Evolutionary conservation across 1,139 yeast species (phyloP).

Genomic region (Nakaseomyces bracarensis): DNA sequence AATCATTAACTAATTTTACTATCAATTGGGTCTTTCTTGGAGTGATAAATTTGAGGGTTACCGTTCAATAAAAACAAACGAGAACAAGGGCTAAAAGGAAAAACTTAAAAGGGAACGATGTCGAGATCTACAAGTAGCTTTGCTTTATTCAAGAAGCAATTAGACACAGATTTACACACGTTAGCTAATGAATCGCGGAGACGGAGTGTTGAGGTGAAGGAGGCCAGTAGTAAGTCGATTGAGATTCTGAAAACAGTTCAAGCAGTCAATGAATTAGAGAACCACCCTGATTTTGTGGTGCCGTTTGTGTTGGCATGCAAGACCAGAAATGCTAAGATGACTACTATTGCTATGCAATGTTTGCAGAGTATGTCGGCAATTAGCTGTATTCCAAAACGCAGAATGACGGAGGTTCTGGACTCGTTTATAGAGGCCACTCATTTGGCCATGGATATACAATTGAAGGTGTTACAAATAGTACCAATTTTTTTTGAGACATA

Average conservation of each 20-base stretch:
- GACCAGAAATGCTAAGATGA: constrained; percentile 65
- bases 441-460: constrained; percentile 72
- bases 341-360: constrained; percentile 62
- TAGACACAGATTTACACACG: constrained; percentile 47
- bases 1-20: too few species aligned
- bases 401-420: constrained; percentile 49
- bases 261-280: constrained; percentile 27
- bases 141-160: constrained; percentile 36
- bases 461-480: constrained; percentile 76
- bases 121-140: constrained; percentile 8
- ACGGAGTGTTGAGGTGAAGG: constrained; percentile 54
- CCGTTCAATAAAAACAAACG: neutral
- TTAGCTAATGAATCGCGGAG: constrained; percentile 65
- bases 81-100: too few species aligned
- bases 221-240: constrained; percentile 57
- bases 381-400: constrained; percentile 44
- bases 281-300: constrained; percentile 44
- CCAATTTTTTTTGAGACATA: constrained; percentile 69
- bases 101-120: neutral
- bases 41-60: neutral
- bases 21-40: too few species aligned
- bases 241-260: constrained; percentile 38
- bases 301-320: constrained; percentile 73
- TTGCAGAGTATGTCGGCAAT: constrained; percentile 50
- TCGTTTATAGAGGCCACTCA: constrained; percentile 69